Percentiles rank a stretch among this genome's conserved stretches.
Evolutionary conservation across 441 rosid species (phyloP).

Genomic region (Kokia cookei): DNA sequence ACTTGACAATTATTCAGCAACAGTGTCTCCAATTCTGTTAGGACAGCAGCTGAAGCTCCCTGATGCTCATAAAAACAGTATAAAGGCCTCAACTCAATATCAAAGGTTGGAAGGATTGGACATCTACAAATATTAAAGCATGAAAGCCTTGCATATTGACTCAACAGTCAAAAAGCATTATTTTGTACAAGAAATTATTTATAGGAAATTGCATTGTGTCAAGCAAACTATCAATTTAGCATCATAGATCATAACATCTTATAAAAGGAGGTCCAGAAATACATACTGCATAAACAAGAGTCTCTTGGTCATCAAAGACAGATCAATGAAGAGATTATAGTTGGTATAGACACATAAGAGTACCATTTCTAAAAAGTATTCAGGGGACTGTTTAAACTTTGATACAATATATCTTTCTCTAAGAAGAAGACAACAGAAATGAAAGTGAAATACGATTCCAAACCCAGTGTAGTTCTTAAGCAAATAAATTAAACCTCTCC

Average conservation of each 20-base stretch:
- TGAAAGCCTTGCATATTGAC: neutral
- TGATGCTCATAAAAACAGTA: slow-evolving; percentile 24
- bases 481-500: neutral
- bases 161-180: neutral
- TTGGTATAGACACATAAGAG: neutral
- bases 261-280: neutral
- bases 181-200: neutral
- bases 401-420: neutral
- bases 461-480: neutral
- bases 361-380: neutral
- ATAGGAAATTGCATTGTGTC: neutral
- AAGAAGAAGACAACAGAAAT: neutral
- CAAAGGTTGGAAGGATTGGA: neutral
- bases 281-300: neutral
- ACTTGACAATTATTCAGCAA: slow-evolving; percentile 64
- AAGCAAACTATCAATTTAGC: neutral
- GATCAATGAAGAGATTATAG: neutral
- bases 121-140: neutral
- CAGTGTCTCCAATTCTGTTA: slow-evolving; percentile 76
- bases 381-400: neutral
- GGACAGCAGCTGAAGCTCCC: slow-evolving; percentile 71
- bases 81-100: slow-evolving; percentile 5
- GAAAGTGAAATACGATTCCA: neutral
- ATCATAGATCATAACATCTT: neutral
- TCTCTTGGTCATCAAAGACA: neutral